phyloP scores from a whole-genome alignment of 257 asterid species.

The Solanum phureja region DNA sequence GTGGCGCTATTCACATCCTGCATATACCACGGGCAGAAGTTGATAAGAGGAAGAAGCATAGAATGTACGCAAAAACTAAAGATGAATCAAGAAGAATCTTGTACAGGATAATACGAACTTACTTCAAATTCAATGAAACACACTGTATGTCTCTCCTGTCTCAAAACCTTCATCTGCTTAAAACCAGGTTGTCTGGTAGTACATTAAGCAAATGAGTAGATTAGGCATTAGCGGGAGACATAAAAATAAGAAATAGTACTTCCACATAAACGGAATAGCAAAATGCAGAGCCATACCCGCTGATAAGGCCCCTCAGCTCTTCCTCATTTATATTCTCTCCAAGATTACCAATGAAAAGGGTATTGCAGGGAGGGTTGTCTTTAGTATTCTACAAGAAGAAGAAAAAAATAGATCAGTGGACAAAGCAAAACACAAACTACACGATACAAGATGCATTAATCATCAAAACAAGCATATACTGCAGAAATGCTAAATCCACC shows the following conservation, averaged over 20 bases:
- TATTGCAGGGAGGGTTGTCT: constrained; percentile 98
- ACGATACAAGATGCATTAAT: background rate
- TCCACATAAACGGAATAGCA: background rate
- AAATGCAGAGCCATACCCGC: constrained; percentile 41
- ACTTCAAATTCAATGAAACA: constrained; percentile 99
- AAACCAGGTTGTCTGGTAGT: constrained; percentile 86
- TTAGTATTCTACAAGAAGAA: constrained; percentile 62
- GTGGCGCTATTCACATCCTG: constrained; percentile 93
- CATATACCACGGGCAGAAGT: background rate
- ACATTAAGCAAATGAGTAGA: background rate
- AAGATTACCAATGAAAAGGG: constrained; percentile 95
- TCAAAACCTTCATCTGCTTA: constrained; percentile 94
- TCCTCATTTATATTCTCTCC: constrained; percentile 96
- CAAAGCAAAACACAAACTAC: background rate
- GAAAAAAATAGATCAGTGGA: background rate
- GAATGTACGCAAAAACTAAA: background rate
- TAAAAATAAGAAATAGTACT: background rate
- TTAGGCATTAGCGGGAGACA: background rate
- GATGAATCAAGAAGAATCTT: constrained; percentile 4
- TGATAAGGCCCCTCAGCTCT: constrained; percentile 81
- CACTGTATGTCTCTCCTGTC: constrained; percentile 97
- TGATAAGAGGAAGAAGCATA: background rate
- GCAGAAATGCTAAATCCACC: background rate
- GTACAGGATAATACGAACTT: constrained; percentile 14
- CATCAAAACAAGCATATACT: background rate